Base-by-base conservation (phyloP, 2,329 filamentous ascomycete species). In the Sporothrix humicola region DNA sequence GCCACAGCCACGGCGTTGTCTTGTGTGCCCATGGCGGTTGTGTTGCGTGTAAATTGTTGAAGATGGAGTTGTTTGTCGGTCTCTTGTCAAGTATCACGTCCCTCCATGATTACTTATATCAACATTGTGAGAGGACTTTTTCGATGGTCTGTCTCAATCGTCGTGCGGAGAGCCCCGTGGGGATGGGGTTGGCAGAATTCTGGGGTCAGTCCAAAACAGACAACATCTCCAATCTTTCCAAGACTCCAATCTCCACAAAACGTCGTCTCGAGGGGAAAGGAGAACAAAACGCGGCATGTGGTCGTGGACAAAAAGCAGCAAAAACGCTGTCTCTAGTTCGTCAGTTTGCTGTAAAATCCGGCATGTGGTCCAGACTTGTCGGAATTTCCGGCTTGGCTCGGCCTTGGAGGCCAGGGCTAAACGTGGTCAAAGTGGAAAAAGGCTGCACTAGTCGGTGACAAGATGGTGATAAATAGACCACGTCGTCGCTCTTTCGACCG, bases 131-230 rank as follows among this genome's bases (percentile, higher is more conserved):
- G 26, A 37, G 56, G 13, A 7, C 8, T 26, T 17, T 3, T 17
- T 23, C 9, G 9, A 12, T 3, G 12, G 20, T 56, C 20, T 56
- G 20, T 37, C 15, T 26, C 13, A 17, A 59, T 59, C 17, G 26
- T 17, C 12, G 26, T 59, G 56, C 26, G 56, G 56, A 59, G 56
- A 59, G 26, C 56, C 26, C 56, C 56, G 56, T 59, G 56, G 56
- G 56, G 56, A 59, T 17, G 56, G 13, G 12, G 9, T 31, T 20
- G 9, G 10, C 12, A 23, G 26, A 2, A 17, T 59, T 59, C 56
- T n/a, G 56, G 56, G 56, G 56, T 59, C 37, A 7, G 56, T 12
- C 31, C 31, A 37, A 37, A 26, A 26, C 23, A 26, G 23, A 26
- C 23, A 26, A 37, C 31, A 37, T 37, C 31, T 37, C 31, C 31